Conservation (phyloP, 495 filamentous ascomycete genomes). For the Penicillium ochrochloron region DNA sequence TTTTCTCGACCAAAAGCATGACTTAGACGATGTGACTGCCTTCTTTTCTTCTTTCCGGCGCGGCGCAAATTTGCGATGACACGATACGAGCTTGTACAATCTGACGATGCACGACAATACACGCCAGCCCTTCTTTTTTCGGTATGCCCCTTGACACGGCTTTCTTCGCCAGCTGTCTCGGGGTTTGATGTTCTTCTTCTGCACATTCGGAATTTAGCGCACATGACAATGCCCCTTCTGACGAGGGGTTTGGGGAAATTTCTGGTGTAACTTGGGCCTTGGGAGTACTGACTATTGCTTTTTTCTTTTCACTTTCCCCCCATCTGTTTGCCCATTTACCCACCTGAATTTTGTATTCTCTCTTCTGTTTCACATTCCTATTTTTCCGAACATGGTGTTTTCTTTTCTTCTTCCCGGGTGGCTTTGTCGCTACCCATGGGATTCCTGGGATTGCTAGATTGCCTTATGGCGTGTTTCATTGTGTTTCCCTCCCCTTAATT, state of each 20-base stretch:
- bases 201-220: constrained; percentile 18
- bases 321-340: constrained; percentile 15
- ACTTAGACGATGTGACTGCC: constrained; percentile 22
- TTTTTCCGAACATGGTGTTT: constrained; percentile 14
- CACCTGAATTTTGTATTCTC: not conserved
- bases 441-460: constrained; percentile 5
- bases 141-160: constrained; percentile 17
- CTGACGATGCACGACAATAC: constrained; percentile 29
- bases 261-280: constrained; percentile 14
- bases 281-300: constrained; percentile 18
- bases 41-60: constrained; percentile 22
- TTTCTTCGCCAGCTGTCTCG: constrained; percentile 5
- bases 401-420: constrained; percentile 13
- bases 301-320: constrained; percentile 12
- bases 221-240: constrained; percentile 17
- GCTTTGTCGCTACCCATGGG: not conserved
- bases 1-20: constrained; percentile 18
- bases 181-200: constrained; percentile 9
- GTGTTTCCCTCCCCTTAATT: constrained; percentile 18
- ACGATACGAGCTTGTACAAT: constrained; percentile 34
- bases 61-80: constrained; percentile 29
- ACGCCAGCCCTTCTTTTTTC: constrained; percentile 30
- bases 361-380: constrained; percentile 9
- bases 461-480: not conserved
- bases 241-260: constrained; percentile 4